Conservation (phyloP, 2,329 filamentous ascomycete genomes). For the Xenoacremonium recifei region DNA sequence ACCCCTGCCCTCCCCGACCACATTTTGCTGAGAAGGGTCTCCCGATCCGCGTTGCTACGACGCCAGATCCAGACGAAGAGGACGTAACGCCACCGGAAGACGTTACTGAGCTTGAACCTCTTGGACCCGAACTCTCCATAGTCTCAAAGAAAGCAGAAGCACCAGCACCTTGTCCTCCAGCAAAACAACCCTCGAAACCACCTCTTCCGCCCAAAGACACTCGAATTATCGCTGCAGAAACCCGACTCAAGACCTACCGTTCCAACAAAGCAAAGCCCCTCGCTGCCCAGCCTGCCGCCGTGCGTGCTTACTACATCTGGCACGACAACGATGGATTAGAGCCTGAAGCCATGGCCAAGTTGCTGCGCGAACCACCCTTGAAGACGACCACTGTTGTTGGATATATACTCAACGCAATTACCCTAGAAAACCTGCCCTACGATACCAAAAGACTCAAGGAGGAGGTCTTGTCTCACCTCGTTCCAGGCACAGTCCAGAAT, state of each 20-base stretch:
- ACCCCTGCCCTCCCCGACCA: conserved; percentile 70
- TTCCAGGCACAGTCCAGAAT: conserved; percentile 11
- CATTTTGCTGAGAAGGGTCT: conserved; percentile 64
- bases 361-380: conserved; percentile 62
- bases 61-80: conserved; percentile 26
- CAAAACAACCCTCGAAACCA: conserved; percentile 12
- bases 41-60: conserved; percentile 58
- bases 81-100: conserved; percentile 25
- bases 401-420: conserved; percentile 59
- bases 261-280: conserved; percentile 22
- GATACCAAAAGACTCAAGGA: conserved; percentile 42
- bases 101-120: conserved; percentile 1
- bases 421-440: conserved; percentile 49
- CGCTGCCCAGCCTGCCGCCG: conserved; percentile 27
- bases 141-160: conserved; percentile 1
- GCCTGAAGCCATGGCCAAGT: conserved; percentile 47
- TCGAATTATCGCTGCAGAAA: conserved; percentile 43
- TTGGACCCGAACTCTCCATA: conserved; percentile 1
- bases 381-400: conserved; percentile 51
- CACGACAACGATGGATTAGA: conserved; percentile 48
- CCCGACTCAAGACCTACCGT: conserved; percentile 36
- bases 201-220: conserved; percentile 23
- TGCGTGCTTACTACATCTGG: conserved; percentile 67
- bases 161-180: background rate
- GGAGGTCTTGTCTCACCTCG: conserved; percentile 42